Conservation (phyloP, 2,329 filamentous ascomycete genomes). For the Fusarium sp. region DNA sequence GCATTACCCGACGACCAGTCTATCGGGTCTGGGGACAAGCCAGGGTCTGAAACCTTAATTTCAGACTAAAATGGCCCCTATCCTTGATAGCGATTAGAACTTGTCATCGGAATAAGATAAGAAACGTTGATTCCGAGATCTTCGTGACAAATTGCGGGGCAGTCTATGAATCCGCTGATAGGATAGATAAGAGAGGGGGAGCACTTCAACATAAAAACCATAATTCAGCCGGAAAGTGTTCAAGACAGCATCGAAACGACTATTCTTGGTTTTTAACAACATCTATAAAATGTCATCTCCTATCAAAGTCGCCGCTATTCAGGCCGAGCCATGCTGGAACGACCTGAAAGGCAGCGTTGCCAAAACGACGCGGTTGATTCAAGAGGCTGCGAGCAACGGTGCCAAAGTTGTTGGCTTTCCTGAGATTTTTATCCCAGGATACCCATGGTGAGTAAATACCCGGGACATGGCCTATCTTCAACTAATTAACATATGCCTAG, state of each 20-base stretch:
- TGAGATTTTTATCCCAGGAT: constrained; percentile 7
- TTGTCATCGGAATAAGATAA: neutral
- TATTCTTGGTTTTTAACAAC: no score
- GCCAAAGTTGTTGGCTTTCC: constrained; percentile 2
- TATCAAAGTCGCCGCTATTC: neutral
- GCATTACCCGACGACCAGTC: neutral
- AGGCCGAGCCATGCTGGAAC: constrained; percentile 7
- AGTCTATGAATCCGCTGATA: no score
- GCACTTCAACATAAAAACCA: neutral
- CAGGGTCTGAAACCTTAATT: neutral
- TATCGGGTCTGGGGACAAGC: neutral
- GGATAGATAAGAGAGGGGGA: neutral
- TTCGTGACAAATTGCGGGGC: neutral
- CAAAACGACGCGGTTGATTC: neutral
- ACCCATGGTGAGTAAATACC: neutral
- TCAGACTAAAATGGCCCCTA: neutral
- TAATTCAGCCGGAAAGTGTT: no score
- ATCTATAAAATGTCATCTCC: neutral
- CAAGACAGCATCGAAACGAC: no score
- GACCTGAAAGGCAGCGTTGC: neutral
- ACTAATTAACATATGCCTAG: neutral
- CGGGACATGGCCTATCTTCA: no score
- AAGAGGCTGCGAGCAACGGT: neutral
- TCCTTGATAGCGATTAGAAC: neutral
- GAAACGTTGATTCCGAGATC: neutral